phyloP scores from a whole-genome alignment of 257 asterid genomes.

The Nicotiana otophora region DNA sequence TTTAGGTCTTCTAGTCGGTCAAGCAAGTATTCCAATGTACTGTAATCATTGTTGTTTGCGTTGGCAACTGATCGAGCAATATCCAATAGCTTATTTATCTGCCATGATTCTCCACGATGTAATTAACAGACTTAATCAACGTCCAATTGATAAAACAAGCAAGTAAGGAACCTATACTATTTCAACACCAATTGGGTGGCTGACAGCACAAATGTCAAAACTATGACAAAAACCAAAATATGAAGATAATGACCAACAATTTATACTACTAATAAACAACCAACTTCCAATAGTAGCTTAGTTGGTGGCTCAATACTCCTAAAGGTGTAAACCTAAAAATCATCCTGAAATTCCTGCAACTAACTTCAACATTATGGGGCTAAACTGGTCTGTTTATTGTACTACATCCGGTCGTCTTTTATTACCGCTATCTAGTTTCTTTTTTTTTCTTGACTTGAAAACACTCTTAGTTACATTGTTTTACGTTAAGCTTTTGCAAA shows the following conservation, averaged over 20 bases:
- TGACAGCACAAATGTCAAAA: not conserved
- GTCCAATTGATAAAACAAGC: not conserved
- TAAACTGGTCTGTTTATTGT: not conserved
- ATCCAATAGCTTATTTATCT: conserved; percentile 76
- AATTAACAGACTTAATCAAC: conserved; percentile 16
- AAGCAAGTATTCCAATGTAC: conserved; percentile 73
- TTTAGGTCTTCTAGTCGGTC: conserved; percentile 77
- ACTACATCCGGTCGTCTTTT: not conserved
- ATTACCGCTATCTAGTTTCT: not conserved
- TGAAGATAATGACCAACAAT: not conserved
- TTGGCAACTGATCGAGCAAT: conserved; percentile 72
- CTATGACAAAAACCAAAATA: not conserved
- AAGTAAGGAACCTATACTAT: not conserved
- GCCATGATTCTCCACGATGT: conserved; percentile 37
- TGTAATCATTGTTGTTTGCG: conserved; percentile 59
- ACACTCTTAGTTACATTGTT: not conserved
- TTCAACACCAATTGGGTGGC: not conserved
- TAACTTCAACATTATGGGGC: not conserved
- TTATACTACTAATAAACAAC: not conserved
- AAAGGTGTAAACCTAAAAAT: not conserved
- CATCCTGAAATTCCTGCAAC: not conserved
- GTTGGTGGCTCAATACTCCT: not conserved
- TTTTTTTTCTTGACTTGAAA: not conserved
- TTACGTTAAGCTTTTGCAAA: not conserved
- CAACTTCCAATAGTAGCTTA: not conserved